Conservation (phyloP, 441 rosid genomes). For the Adansonia madagascariensis region DNA sequence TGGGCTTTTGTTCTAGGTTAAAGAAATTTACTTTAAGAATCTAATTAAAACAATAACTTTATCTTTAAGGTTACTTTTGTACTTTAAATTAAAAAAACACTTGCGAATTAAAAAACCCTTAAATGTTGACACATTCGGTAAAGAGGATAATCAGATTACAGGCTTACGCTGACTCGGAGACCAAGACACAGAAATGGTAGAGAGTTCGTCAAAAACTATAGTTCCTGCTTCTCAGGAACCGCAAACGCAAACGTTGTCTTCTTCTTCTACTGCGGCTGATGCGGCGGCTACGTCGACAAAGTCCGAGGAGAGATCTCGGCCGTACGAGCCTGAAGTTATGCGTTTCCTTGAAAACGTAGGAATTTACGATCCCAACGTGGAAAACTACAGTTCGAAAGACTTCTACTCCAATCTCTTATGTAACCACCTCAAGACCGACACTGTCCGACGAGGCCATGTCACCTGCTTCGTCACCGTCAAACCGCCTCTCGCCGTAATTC, state of each 20-base stretch:
- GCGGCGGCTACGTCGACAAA: slow-evolving; percentile 15
- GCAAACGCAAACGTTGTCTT: not conserved
- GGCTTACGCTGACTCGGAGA: not conserved
- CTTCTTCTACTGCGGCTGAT: slow-evolving; percentile 23
- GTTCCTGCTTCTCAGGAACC: not conserved
- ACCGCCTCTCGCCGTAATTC: slow-evolving; percentile 53
- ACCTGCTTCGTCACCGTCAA: slow-evolving; percentile 60
- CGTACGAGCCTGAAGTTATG: not conserved
- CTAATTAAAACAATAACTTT: too few relatives aligned
- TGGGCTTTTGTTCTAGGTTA: not conserved
- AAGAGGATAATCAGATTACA: too few relatives aligned
- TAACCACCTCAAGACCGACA: slow-evolving; percentile 44
- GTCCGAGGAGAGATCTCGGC: slow-evolving; percentile 36
- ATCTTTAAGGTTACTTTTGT: too few relatives aligned
- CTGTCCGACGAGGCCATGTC: slow-evolving; percentile 59
- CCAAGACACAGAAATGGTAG: slow-evolving; percentile 12
- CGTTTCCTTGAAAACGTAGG: slow-evolving; percentile 40
- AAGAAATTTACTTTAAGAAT: too few relatives aligned
- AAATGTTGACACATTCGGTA: too few relatives aligned
- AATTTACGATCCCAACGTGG: slow-evolving; percentile 31
- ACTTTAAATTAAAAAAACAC: too few relatives aligned
- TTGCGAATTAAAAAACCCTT: too few relatives aligned
- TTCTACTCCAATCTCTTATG: slow-evolving; percentile 55
- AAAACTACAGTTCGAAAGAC: slow-evolving; percentile 41
- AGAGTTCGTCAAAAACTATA: slow-evolving; percentile 8